Evolutionary conservation across 108 stramenopile genomes (phyloP), one percentile per base, ranked within the genome.

Genomic region (Fragilaria crotonensis): DNA sequence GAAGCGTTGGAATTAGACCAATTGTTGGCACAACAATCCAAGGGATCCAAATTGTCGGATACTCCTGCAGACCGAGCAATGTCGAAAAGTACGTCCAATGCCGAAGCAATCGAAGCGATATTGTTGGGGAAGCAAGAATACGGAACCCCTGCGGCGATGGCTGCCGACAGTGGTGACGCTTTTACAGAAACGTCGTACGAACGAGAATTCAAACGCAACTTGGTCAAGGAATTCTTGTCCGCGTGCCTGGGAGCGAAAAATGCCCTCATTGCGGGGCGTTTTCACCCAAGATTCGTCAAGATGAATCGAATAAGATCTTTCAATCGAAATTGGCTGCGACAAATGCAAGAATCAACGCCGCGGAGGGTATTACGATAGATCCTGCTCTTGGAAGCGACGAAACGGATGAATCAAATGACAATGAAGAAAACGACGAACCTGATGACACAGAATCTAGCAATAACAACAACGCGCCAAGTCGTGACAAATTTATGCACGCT

Each of bases 291-390:
- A 72, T 98, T 41, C 81, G 97, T 4, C 96, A 97, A 66, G 97
- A 98, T 77, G 89, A 92, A 32, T 76, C 66, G 77, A 90, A 94
- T 70, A 98, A 98, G 64, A 69, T 99, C 29, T 99, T 98, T 67
- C 87, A 86, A 59, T 60, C 68, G 28, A 58, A 75, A 0, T 41
- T 95, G 22, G 44, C 75, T 1, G 67, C 59, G 3, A 63, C 60
- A 45, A 54, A 68, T 30, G 63, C 57, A 47, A 72, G 75, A 59
- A 54, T 52, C 20, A 94, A 94, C 59, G 52, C 67, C 23, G 70
- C 71, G 5, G 71, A 88, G 47, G 76, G 80, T 21, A 79, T 94
- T 25, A 45, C 57, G 36, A 66, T 94, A 36, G 60, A 61, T 19
- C 75, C 90, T 25, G 93, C 93, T 2, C 33, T 84, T 49, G 77